Evolutionary conservation across 768 basidiomycete species (phyloP).

Genomic region (Mycena sanguinolenta): DNA sequence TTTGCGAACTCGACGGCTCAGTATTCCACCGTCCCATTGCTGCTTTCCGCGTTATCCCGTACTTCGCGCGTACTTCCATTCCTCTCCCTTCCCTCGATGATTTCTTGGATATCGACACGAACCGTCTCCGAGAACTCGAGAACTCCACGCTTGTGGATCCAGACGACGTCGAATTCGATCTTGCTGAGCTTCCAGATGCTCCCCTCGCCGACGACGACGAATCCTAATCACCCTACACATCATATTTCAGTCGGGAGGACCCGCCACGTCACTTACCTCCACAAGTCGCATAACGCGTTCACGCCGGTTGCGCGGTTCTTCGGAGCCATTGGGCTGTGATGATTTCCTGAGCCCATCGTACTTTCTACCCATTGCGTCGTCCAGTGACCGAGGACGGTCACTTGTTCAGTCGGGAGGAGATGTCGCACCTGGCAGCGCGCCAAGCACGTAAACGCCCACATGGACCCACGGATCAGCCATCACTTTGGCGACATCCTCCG

Average conservation of each 20-base stretch:
- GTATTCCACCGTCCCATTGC: constrained; percentile 39
- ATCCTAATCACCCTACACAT: not conserved
- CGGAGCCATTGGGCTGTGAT: not conserved
- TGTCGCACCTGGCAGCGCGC: no score
- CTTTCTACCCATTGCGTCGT: no score
- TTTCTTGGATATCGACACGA: no score
- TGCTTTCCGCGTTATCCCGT: constrained; percentile 42
- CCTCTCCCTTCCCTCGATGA: constrained; percentile 23
- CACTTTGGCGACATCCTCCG: no score
- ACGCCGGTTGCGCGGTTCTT: not conserved
- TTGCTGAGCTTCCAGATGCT: not conserved
- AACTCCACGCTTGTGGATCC: no score
- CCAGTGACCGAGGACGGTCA: no score
- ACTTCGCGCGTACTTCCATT: constrained; percentile 29
- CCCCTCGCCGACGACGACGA: not conserved
- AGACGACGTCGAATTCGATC: no score
- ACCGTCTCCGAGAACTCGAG: no score
- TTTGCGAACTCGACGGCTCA: no score
- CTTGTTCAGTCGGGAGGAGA: no score
- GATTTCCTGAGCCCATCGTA: not conserved
- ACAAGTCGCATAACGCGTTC: not conserved
- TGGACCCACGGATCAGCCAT: no score
- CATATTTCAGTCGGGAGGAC: not conserved
- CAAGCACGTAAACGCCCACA: no score
- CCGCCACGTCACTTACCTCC: not conserved